Conservation (phyloP, 257 asterid species). For the Euphrasia confusa region DNA sequence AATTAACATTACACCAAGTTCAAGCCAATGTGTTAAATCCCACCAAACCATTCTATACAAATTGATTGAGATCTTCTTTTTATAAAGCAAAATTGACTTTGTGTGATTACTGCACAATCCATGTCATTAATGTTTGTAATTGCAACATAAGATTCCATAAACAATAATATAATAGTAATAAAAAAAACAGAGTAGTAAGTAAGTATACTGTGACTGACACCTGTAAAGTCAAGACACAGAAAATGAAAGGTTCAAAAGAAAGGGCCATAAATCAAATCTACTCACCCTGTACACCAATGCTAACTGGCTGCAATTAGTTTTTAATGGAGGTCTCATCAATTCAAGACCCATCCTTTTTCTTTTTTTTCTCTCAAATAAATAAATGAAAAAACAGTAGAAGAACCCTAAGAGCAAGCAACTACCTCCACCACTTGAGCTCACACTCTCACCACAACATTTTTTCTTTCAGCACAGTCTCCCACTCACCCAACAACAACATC, state of each 20-base stretch:
- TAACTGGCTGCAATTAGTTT: conserved; percentile 1
- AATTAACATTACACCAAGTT: no score
- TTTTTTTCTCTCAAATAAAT: background rate
- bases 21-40: no score
- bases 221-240: background rate
- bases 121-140: no score
- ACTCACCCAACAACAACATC: conserved; percentile 21
- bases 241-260: background rate
- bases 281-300: background rate
- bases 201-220: background rate
- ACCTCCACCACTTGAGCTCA: conserved; percentile 8
- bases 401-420: conserved; percentile 3
- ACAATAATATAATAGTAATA: no score
- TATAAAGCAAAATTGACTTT: no score
- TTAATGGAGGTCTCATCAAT: background rate
- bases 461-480: conserved; percentile 17
- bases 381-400: background rate
- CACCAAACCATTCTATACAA: no score
- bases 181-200: no score
- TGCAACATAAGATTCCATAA: no score
- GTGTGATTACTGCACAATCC: no score
- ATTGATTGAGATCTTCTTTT: no score
- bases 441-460: background rate
- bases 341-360: background rate
- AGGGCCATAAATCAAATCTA: background rate